These are phyloP conservation scores for Juncus effusus DNA, from an alignment of 176 grass and related monocot genomes.

Conservation along the genomic window DNA sequence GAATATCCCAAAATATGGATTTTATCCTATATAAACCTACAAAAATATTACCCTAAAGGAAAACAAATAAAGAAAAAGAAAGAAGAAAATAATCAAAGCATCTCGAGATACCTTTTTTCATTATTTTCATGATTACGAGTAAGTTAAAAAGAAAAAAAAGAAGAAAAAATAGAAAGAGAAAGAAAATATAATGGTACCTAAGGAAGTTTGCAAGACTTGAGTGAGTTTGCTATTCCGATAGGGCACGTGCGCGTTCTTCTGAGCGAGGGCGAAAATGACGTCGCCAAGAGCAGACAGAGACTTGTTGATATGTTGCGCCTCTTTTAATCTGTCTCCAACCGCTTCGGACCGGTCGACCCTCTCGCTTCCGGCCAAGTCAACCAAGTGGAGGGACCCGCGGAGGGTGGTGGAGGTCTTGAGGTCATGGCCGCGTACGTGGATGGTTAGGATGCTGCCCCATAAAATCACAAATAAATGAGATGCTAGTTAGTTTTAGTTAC, in stretches of 20 bases:
- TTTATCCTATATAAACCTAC: too few species aligned
- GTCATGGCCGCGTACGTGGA: slow-evolving; percentile 66
- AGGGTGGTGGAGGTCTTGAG: slow-evolving; percentile 47
- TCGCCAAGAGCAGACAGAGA: slow-evolving; percentile 79
- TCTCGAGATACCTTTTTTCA: too few species aligned
- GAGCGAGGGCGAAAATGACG: slow-evolving; percentile 79
- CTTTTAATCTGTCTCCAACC: slow-evolving; percentile 79
- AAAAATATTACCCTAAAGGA: too few species aligned
- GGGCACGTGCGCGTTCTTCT: slow-evolving; percentile 66
- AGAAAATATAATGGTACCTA: slow-evolving; percentile 39
- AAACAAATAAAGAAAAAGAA: too few species aligned
- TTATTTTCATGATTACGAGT: too few species aligned
- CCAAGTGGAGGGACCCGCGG: slow-evolving; percentile 65
- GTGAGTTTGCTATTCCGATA: slow-evolving; percentile 92
- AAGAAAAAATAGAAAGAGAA: slow-evolving; percentile 24
- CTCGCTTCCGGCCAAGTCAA: slow-evolving; percentile 90
- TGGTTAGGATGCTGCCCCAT: slow-evolving; percentile 62
- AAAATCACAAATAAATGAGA: slow-evolving; percentile 14
- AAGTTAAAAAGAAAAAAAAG: not conserved
- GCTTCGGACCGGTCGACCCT: slow-evolving; percentile 70
- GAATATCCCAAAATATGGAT: too few species aligned
- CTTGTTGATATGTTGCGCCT: slow-evolving; percentile 89
- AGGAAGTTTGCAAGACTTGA: slow-evolving; percentile 78
- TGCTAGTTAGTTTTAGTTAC: not conserved
- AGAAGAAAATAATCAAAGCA: too few species aligned